Percentiles rank a stretch among this genome's conserved stretches.
These are phyloP conservation scores for Phoma sp. DNA, from an alignment of 2,329 filamentous ascomycete species.

Conservation along the genomic window DNA sequence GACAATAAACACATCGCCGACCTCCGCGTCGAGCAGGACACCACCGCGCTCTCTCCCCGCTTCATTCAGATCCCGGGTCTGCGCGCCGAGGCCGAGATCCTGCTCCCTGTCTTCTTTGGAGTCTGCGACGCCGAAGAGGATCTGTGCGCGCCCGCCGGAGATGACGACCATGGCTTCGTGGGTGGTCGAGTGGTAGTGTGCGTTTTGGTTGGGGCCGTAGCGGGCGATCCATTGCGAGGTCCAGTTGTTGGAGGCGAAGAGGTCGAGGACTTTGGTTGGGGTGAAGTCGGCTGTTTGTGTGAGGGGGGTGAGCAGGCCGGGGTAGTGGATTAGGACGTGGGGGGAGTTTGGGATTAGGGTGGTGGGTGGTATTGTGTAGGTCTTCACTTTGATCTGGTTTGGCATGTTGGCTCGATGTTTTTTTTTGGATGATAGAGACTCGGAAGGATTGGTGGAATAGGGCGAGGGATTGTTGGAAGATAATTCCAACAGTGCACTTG, in stretches of 20 bases:
- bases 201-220: slow-evolving; percentile 61
- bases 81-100: neutral
- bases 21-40: slow-evolving; percentile 55
- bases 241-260: slow-evolving; percentile 60
- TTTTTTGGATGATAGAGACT: too few species aligned
- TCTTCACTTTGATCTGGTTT: neutral
- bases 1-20: slow-evolving; percentile 65
- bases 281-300: slow-evolving; percentile 19
- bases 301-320: slow-evolving; percentile 45
- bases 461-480: too few species aligned
- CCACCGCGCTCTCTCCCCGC: slow-evolving; percentile 55
- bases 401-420: too few species aligned
- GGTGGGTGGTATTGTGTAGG: slow-evolving; percentile 34
- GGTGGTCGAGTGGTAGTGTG: slow-evolving; percentile 63
- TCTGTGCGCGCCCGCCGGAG: slow-evolving; percentile 57
- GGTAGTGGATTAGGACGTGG: slow-evolving; percentile 61
- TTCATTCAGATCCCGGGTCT: slow-evolving; percentile 50
- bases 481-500: too few species aligned
- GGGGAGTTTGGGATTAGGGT: slow-evolving; percentile 51
- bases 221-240: slow-evolving; percentile 63
- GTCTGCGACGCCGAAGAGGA: slow-evolving; percentile 63
- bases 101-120: slow-evolving; percentile 16
- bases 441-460: too few species aligned
- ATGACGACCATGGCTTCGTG: slow-evolving; percentile 67
- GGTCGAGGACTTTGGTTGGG: slow-evolving; percentile 49